phyloP scores from a whole-genome alignment of 2,329 filamentous ascomycete genomes.

The Akanthomyces dipterigenus region DNA sequence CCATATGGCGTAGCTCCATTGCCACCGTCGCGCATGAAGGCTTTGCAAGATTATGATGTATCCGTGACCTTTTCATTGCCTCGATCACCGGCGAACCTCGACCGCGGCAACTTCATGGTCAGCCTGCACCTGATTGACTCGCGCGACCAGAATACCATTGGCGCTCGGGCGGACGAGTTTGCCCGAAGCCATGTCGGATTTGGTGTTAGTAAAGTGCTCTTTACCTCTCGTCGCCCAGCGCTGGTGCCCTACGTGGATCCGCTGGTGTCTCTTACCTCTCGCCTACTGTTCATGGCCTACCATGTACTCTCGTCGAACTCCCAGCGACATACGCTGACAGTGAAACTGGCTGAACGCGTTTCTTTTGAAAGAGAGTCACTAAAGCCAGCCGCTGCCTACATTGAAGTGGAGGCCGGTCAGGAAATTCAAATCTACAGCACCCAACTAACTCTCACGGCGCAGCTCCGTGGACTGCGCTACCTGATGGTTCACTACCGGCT shows the following conservation, averaged over 20 bases:
- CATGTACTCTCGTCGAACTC: conserved; percentile 59
- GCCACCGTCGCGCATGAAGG: conserved; percentile 47
- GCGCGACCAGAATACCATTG: conserved; percentile 21
- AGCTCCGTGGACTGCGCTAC: conserved; percentile 70
- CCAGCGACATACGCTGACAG: conserved; percentile 56
- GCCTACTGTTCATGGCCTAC: conserved; percentile 57
- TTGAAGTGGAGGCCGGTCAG: conserved; percentile 64
- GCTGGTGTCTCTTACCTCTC: conserved; percentile 55
- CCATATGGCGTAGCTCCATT: conserved; percentile 47
- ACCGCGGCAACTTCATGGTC: conserved; percentile 91
- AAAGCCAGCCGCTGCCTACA: conserved; percentile 40
- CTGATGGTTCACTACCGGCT: conserved; percentile 81
- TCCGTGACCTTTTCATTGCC: conserved; percentile 69
- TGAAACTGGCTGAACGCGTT: conserved; percentile 69
- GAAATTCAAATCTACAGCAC: conserved; percentile 71
- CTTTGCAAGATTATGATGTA: conserved; percentile 79
- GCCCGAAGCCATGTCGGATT: conserved; percentile 30
- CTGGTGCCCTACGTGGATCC: conserved; percentile 75
- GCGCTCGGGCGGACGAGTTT: conserved; percentile 22
- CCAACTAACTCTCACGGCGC: conserved; percentile 62
- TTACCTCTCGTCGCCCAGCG: conserved; percentile 64
- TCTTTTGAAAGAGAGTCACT: conserved; percentile 45
- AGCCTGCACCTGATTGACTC: conserved; percentile 61
- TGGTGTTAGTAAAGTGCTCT: conserved; percentile 38
- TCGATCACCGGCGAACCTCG: conserved; percentile 66